These are phyloP conservation scores for Suillus occidentalis DNA, from an alignment of 768 basidiomycete genomes.

Conservation along the genomic window DNA sequence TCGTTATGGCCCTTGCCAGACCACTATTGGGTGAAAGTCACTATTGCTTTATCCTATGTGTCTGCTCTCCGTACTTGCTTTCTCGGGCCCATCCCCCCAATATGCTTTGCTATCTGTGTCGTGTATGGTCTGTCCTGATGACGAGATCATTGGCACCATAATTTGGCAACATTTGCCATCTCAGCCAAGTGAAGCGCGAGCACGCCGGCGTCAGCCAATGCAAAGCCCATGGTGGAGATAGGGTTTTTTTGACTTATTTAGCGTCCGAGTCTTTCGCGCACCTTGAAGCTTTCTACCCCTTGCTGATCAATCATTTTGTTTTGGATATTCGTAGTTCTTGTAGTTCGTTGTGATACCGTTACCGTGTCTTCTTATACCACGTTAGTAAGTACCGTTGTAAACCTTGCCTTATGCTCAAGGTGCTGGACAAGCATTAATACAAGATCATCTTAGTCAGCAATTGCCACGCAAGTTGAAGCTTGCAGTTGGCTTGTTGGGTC, in stretches of 20 bases:
- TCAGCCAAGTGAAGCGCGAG: not conserved
- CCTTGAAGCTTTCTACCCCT: constrained; percentile 1
- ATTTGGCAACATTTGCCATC: not conserved
- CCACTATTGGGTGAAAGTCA: constrained; percentile 17
- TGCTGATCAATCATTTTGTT: not conserved
- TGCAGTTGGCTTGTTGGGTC: no score
- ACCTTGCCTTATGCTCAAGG: no score
- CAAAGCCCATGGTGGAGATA: not conserved
- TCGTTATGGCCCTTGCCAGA: constrained; percentile 18
- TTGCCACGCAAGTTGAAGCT: no score
- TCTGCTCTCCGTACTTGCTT: not conserved
- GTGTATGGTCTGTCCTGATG: constrained; percentile 7
- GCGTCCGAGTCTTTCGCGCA: not conserved
- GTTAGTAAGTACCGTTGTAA: not conserved
- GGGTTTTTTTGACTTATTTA: not conserved
- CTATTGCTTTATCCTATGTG: not conserved
- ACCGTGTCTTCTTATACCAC: not conserved
- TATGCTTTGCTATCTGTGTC: not conserved
- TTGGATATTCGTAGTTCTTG: not conserved
- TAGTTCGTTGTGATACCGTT: not conserved
- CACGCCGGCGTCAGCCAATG: constrained; percentile 8
- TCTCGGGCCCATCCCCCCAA: not conserved
- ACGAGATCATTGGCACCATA: not conserved
- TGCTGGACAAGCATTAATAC: not conserved
- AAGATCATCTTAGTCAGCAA: not conserved